Percentiles rank a stretch among this genome's conserved stretches.
These are phyloP conservation scores for Fusarium sp. DNA, from an alignment of 2,329 filamentous ascomycete species.

Conservation along the genomic window DNA sequence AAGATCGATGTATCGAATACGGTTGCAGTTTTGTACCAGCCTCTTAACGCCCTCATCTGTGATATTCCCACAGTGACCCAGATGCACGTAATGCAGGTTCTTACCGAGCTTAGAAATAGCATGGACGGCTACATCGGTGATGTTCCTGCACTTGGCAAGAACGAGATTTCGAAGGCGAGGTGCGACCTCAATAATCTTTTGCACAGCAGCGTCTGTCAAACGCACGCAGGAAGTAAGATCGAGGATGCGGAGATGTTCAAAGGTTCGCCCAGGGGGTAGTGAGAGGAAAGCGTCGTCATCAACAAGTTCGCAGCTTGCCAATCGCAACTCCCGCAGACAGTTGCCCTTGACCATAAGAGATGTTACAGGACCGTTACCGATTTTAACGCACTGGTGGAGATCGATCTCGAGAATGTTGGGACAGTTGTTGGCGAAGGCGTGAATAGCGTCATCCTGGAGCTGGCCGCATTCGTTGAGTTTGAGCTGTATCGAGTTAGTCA, in stretches of 20 bases:
- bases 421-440: slow-evolving; percentile 89
- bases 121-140: slow-evolving; percentile 89
- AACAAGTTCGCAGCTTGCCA: slow-evolving; percentile 87
- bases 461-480: slow-evolving; percentile 96
- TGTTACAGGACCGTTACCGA: slow-evolving; percentile 87
- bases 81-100: slow-evolving; percentile 95
- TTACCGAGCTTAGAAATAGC: slow-evolving; percentile 92
- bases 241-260: slow-evolving; percentile 91
- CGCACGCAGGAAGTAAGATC: slow-evolving; percentile 91
- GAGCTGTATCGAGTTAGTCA: slow-evolving; percentile 65
- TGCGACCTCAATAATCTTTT: slow-evolving; percentile 87
- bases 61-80: slow-evolving; percentile 92
- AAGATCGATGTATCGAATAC: slow-evolving; percentile 96
- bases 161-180: slow-evolving; percentile 93
- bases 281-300: slow-evolving; percentile 89
- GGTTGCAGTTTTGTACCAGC: slow-evolving; percentile 87
- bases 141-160: slow-evolving; percentile 91
- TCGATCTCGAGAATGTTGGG: slow-evolving; percentile 97
- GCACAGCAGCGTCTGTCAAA: slow-evolving; percentile 87
- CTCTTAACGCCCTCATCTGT: slow-evolving; percentile 90
- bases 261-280: slow-evolving; percentile 76
- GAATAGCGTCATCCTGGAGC: slow-evolving; percentile 83
- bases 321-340: slow-evolving; percentile 88
- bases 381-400: slow-evolving; percentile 83
- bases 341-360: slow-evolving; percentile 82